Base-by-base conservation (phyloP, 805 yeast genomes). In the Metschnikowia borealis region DNA sequence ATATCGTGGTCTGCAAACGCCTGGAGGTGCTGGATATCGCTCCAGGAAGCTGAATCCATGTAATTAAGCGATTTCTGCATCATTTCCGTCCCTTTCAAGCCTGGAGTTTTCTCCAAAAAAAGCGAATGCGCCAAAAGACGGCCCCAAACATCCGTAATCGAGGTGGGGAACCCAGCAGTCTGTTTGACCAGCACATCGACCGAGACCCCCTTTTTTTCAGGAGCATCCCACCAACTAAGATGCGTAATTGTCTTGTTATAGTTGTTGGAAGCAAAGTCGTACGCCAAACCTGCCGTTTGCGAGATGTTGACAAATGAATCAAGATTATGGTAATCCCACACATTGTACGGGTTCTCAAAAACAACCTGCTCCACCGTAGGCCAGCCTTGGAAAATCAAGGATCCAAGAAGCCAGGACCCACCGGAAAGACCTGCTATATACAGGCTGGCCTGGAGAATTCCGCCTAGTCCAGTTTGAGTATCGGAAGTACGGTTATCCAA, bases 391-490 rank as follows among this genome's bases (percentile, higher is more conserved):
- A 78, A 72, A 0, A 79, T 81, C 31, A 89, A 66, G 8, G 91
- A 78, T 1, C 88, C 85, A 26, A 88, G 73, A 44, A 87, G 71
- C 96, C 96, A 89, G 13, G 87, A 78, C 26, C 96, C 96, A 32
- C 96, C 96, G 14, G 91, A 84, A 35, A 89, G 76, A 7, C 92
- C 96, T 5, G 88, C 70, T 4, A 89, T 65, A 62, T 90, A 89
- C 11, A 87, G 79, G 1, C 89, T 62, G 5, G 86, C 70, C 59
- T 86, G 89, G 35, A 89, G 68, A 21, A 89, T 66, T 4, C 96
- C 95, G 33, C 92, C 91, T 38, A 89, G 65, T 13, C 87, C 55
- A 35, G 69, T 63, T 5, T 75, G 72, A n/a, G 56, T 57, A 13
- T 35, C 42, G 7, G 40, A 18, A 11, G 57, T 49, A 3, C 61